Evolutionary conservation across 2,329 filamentous ascomycete species (phyloP), one percentile per base, ranked within the genome.

Genomic region (Fusarium zealandicum): DNA sequence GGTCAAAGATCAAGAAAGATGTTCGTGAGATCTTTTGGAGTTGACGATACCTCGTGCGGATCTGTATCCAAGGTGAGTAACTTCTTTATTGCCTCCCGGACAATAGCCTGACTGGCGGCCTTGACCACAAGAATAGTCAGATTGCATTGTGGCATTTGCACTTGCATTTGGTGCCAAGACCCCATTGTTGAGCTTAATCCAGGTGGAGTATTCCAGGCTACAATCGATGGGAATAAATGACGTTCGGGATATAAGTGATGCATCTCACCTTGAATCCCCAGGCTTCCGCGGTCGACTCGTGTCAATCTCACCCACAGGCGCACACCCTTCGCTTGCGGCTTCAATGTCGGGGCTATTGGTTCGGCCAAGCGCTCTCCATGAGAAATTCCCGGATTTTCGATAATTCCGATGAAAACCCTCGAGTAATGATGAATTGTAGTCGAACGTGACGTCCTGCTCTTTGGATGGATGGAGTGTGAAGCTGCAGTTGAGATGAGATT

Each of bases 401-500:
- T 13, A 17, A 6, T 12, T 13, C 17, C 7, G 32, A 52, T 61
- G 55, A 61, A 32, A 17, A 8, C 10, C 38, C 11, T 25, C 10
- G 12, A 17, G 18, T 38, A 39, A 32, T 31, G 40, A 61, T 66
- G 61, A 65, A 53, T 46, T 43, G 43, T 48, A 53, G 38, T 46
- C 20, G 45, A 43, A 10, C 39, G 48, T 53, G 44, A 43, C 55
- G 44, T 37, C 36, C 31, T 54, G 46, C 18, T 35, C 32, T 39
- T 54, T 50, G 41, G 43, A 51, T 41, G 40, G 45, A 49, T 59
- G 42, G 59, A 57, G 54, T 50, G 53, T 47, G 59, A 66, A 65
- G 53, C 53, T 45, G 39, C 36, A 41, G 54, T 53, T 39, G 51
- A 51, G 59, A 63, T 61, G 64, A 55, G 50, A 52, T 52, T 52